Base-by-base conservation (phyloP, 768 basidiomycete genomes). In the Imleria badia region DNA sequence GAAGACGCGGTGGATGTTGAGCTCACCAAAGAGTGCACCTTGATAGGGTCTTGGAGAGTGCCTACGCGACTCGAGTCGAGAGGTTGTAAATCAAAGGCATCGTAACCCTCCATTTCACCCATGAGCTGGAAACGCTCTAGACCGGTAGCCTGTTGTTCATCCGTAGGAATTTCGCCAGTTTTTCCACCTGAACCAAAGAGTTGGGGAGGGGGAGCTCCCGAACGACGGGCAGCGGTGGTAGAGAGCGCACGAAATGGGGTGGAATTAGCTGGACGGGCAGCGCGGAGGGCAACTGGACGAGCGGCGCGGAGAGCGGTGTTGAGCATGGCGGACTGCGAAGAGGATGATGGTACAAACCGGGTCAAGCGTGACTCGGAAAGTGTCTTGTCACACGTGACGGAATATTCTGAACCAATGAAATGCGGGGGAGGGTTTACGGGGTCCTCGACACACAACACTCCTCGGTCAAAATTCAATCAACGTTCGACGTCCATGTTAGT, bases 111-210 rank as follows among this genome's bases (percentile, higher is more conserved):
- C 66, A 94, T 76, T 58, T 93, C 87, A 66, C 89, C 94, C 49
- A 98, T 75, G 45, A 97, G 77, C 75, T 99, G 92, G 68, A 97
- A 84, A 73, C 96, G 92, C 73, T 98, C 95, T 51, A 98, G 79
- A 84, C 96, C 96, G 63, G 96, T 99, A 15, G 95, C 84, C 75
- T 99, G 96, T 60, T 90, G 83, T 60, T 86, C 78, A 74, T 93
- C 91, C 55, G 89, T 89, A 49, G 94, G 86, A 60, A 93, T 83
- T 63, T 84, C 80, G 48, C 90, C 87, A 30, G 82, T 52, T 69
- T 88, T 85, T 65, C 80, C 82, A 68, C 91, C 91, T 47, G 80
- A 66, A 59, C 91, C 91, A 60, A 77, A 87, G 60, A 93, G 74
- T 51, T 81, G 76, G 45, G 90, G 88, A 54, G 85, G 75, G 15